Evolutionary conservation across 2,329 filamentous ascomycete species (phyloP).

Genomic region (Diaporthe citri): DNA sequence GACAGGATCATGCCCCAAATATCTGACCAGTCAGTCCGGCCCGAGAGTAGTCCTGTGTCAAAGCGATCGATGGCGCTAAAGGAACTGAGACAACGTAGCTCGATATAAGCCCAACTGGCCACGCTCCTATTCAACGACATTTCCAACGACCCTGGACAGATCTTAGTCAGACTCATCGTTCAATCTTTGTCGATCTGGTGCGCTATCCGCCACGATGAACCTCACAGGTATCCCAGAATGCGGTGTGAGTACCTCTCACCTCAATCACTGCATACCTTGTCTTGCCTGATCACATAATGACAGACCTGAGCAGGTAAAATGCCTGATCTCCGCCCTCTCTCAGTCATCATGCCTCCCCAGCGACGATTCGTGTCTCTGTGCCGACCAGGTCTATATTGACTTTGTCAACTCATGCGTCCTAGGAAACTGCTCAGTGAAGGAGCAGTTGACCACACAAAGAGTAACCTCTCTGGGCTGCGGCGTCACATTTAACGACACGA

Average conservation of each 20-base stretch:
- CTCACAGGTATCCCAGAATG: slow-evolving; percentile 17
- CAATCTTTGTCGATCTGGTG: slow-evolving; percentile 6
- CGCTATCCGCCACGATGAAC: slow-evolving; percentile 9
- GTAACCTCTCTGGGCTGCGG: slow-evolving; percentile 7
- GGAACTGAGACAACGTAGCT: background rate
- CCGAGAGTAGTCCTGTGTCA: slow-evolving; percentile 6
- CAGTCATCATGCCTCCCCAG: slow-evolving; percentile 15
- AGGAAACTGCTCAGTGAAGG: slow-evolving; percentile 18
- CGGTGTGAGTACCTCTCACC: slow-evolving; percentile 16
- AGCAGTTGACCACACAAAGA: slow-evolving; percentile 17
- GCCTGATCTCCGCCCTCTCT: slow-evolving; percentile 6
- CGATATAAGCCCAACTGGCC: slow-evolving; percentile 9
- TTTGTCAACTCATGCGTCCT: background rate
- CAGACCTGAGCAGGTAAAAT: slow-evolving; percentile 17
- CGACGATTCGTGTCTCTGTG: slow-evolving; percentile 31
- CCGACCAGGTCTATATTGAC: slow-evolving; percentile 11
- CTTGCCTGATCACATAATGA: background rate
- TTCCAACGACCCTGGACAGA: background rate
- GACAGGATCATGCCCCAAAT: background rate
- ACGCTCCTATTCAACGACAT: background rate
- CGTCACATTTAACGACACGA: background rate
- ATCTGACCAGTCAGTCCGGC: slow-evolving; percentile 8
- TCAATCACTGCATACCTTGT: background rate
- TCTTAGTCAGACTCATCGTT: background rate
- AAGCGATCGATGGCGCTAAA: background rate